Evolutionary conservation across 2,329 filamentous ascomycete genomes (phyloP).

Genomic region (Apiospora pterosperma): DNA sequence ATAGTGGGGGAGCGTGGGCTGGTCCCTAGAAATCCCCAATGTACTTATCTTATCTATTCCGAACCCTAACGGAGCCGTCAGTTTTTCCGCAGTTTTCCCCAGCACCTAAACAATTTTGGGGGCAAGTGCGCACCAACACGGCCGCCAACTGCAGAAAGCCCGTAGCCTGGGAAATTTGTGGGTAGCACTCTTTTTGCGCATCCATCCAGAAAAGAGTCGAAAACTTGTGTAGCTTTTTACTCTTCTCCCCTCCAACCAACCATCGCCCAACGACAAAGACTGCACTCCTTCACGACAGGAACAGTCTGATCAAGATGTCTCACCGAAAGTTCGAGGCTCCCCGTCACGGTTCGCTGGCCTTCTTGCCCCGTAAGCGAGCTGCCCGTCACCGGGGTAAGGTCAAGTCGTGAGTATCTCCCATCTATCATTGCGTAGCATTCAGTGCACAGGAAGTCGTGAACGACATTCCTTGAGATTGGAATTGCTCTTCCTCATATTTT

Average conservation of each 20-base stretch:
- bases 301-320: constrained; percentile 36
- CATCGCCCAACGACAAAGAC: constrained; percentile 25
- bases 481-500: neutral
- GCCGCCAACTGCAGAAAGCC: neutral
- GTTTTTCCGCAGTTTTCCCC: neutral
- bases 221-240: neutral
- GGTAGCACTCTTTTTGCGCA: constrained; percentile 1
- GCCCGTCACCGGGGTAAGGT: constrained; percentile 95
- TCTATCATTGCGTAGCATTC: constrained; percentile 11
- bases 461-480: neutral
- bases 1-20: neutral
- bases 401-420: constrained; percentile 73
- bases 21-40: neutral
- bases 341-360: constrained; percentile 90
- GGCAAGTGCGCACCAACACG: neutral
- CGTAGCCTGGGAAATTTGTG: neutral
- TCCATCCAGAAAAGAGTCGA: constrained; percentile 1
- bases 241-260: constrained; percentile 16
- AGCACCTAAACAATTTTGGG: neutral
- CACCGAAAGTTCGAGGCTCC: constrained; percentile 74
- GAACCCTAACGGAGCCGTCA: neutral
- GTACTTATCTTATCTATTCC: neutral
- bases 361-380: constrained; percentile 86
- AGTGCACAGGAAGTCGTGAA: neutral
- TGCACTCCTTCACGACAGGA: constrained; percentile 26